Conservation (phyloP, 768 basidiomycete genomes). For the Crepidotus variabilis region DNA sequence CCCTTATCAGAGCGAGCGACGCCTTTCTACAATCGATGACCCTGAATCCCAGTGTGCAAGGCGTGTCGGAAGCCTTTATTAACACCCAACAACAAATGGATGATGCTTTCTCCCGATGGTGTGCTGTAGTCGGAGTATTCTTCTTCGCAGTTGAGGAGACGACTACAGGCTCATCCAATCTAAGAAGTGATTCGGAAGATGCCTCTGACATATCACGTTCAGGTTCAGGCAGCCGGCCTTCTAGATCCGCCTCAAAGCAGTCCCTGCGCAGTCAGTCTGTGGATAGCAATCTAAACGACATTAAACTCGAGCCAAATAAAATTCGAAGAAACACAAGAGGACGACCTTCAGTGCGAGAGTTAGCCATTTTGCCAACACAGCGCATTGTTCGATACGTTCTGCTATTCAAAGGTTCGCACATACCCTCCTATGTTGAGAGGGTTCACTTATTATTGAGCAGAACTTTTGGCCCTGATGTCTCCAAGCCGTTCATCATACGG, state of each 20-base stretch:
- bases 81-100: conserved; percentile 49
- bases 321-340: conserved; percentile 18
- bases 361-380: conserved; percentile 63
- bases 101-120: conserved; percentile 57
- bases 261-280: conserved; percentile 6
- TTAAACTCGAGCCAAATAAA: conserved; percentile 20
- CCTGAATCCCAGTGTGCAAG: conserved; percentile 60
- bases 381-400: conserved; percentile 62
- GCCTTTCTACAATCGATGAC: conserved; percentile 47
- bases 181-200: conserved; percentile 9
- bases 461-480: conserved; percentile 46
- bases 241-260: conserved; percentile 3
- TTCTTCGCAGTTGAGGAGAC: conserved; percentile 24
- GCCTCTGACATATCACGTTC: background rate
- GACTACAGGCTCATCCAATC: background rate
- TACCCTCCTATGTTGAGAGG: background rate
- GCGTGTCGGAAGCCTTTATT: conserved; percentile 59
- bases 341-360: conserved; percentile 41
- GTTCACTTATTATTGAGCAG: conserved; percentile 25
- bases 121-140: conserved; percentile 47
- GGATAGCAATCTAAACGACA: conserved; percentile 12
- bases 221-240: conserved; percentile 2
- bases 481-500: conserved; percentile 30
- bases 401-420: conserved; percentile 49
- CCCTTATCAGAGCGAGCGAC: conserved; percentile 48